These are phyloP conservation scores for Saccharomyces hybrid DNA, from an alignment of 1,139 yeast species.

Conservation along the genomic window DNA sequence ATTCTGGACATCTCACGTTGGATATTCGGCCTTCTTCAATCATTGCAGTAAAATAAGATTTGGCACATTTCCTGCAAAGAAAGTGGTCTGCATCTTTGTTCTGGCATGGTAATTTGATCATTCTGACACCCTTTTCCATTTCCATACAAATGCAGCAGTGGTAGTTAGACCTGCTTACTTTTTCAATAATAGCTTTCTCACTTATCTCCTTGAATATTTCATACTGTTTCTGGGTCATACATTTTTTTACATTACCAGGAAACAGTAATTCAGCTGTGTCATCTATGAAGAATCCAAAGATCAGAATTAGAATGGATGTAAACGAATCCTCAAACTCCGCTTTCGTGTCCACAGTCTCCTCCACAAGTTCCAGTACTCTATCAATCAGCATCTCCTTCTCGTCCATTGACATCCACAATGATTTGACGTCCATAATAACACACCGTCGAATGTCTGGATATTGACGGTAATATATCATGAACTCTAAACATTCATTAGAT, in stretches of 20 bases:
- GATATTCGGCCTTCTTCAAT: slow-evolving; percentile 47
- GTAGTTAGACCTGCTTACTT: slow-evolving; percentile 39
- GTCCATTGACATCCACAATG: slow-evolving; percentile 28
- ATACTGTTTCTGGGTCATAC: slow-evolving; percentile 16
- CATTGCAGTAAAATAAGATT: slow-evolving; percentile 39
- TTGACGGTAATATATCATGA: slow-evolving; percentile 18
- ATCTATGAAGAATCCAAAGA: slow-evolving; percentile 41
- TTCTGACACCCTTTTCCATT: slow-evolving; percentile 41
- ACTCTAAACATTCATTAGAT: slow-evolving; percentile 17
- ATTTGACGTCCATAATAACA: slow-evolving; percentile 29
- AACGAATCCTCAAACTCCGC: slow-evolving; percentile 32
- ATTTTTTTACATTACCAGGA: slow-evolving; percentile 12
- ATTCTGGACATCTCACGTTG: slow-evolving; percentile 55
- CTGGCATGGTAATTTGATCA: slow-evolving; percentile 37
- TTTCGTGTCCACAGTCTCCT: slow-evolving; percentile 35
- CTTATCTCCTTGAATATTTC: slow-evolving; percentile 19
- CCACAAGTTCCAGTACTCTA: slow-evolving; percentile 27
- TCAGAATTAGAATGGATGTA: slow-evolving; percentile 36
- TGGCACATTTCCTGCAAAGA: slow-evolving; percentile 47
- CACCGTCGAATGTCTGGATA: slow-evolving; percentile 28
- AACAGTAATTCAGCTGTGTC: slow-evolving; percentile 26
- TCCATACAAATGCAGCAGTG: slow-evolving; percentile 56
- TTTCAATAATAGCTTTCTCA: slow-evolving; percentile 21
- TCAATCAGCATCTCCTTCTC: slow-evolving; percentile 16
- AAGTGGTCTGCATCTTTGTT: slow-evolving; percentile 33